Evolutionary conservation across 148 eudicot species (phyloP).

Genomic region (Fallopia convolvulus): DNA sequence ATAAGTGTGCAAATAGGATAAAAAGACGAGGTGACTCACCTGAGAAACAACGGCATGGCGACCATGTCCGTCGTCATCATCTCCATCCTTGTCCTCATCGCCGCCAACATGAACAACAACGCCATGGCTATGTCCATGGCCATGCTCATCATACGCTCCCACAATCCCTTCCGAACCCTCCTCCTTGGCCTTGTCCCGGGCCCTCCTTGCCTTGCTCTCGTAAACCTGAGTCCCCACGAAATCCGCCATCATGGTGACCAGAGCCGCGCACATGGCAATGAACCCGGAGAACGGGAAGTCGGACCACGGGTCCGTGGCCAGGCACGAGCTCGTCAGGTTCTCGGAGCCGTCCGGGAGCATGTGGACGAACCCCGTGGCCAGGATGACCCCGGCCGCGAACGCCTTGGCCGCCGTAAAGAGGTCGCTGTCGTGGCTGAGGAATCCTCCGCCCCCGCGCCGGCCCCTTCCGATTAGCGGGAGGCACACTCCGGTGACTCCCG

Average conservation of each 20-base stretch:
- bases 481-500: constrained; percentile 34
- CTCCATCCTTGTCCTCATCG: constrained; percentile 17
- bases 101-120: neutral
- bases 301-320: constrained; percentile 65
- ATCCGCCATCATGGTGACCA: constrained; percentile 63
- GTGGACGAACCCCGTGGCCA: constrained; percentile 81
- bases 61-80: constrained; percentile 23
- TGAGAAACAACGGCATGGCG: constrained; percentile 84
- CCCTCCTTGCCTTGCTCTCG: constrained; percentile 37
- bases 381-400: constrained; percentile 53
- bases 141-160: constrained; percentile 66
- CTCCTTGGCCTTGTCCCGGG: constrained; percentile 29
- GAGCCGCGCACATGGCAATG: constrained; percentile 76
- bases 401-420: constrained; percentile 43
- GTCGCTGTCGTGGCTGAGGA: constrained; percentile 33
- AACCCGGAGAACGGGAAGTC: constrained; percentile 89
- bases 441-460: constrained; percentile 11
- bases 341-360: constrained; percentile 76
- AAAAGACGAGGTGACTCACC: too few species aligned
- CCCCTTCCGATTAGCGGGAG: constrained; percentile 37
- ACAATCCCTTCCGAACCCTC: constrained; percentile 37
- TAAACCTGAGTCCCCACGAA: constrained; percentile 84
- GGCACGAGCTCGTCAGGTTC: constrained; percentile 53
- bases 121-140: constrained; percentile 46
- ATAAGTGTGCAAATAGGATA: too few species aligned